Conservation (phyloP, 345 rosid species). For the Lepidium didymum region DNA sequence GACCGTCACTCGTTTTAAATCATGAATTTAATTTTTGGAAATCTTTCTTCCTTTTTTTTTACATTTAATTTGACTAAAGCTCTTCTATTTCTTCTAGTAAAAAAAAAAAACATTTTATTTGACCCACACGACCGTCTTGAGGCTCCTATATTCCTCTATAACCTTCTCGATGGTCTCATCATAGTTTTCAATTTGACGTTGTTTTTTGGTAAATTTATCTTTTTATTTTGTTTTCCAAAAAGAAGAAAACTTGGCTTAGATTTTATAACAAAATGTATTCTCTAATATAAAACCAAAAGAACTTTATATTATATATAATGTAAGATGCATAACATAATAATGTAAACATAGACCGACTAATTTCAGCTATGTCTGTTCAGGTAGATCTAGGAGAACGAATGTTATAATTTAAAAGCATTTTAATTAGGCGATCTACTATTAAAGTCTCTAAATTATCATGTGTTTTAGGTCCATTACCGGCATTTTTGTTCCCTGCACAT, state of each 20-base stretch:
- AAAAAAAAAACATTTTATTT: not conserved
- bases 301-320: not conserved
- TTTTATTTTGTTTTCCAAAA: no score
- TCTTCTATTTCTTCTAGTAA: not conserved
- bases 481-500: conserved; percentile 19
- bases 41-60: not conserved
- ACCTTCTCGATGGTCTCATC: not conserved
- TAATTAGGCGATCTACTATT: not conserved
- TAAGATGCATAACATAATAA: not conserved
- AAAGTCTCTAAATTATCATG: conserved; percentile 2
- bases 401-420: not conserved
- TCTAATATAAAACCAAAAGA: not conserved
- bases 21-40: not conserved
- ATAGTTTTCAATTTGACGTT: not conserved
- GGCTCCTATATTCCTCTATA: not conserved
- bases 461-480: conserved; percentile 14
- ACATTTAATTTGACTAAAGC: not conserved
- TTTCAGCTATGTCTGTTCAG: conserved; percentile 9
- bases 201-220: no score
- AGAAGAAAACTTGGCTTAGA: no score
- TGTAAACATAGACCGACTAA: not conserved
- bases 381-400: conserved; percentile 12
- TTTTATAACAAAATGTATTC: not conserved
- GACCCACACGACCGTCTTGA: not conserved
- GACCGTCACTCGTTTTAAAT: conserved; percentile 2